Conservation (phyloP, 2,329 filamentous ascomycete genomes). For the Monosporascus sp. region DNA sequence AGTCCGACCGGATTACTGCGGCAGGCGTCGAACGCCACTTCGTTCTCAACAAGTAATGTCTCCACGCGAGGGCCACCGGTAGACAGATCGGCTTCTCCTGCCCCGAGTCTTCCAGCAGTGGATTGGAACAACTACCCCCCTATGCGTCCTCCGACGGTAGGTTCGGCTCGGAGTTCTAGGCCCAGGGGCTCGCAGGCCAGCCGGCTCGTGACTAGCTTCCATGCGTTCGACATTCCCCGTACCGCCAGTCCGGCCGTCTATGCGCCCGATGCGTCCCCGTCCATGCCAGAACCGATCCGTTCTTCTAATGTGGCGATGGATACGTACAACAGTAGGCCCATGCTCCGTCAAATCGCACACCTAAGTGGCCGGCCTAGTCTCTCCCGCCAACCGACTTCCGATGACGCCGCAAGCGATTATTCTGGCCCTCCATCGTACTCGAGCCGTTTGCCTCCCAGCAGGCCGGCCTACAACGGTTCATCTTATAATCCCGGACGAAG, state of each 20-base stretch:
- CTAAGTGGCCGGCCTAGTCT: slow-evolving; percentile 16
- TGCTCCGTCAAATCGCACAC: slow-evolving; percentile 16
- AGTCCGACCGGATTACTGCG: slow-evolving; percentile 52
- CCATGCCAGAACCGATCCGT: slow-evolving; percentile 29
- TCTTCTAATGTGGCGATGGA: slow-evolving; percentile 28
- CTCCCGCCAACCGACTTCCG: slow-evolving; percentile 10
- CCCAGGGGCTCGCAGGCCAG: slow-evolving; percentile 16
- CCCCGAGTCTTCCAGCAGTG: slow-evolving; percentile 30
- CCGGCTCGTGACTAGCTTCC: slow-evolving; percentile 16
- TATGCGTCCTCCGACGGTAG: slow-evolving; percentile 30
- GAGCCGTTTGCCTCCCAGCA: slow-evolving; percentile 12
- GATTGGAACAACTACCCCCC: slow-evolving; percentile 24
- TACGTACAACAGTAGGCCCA: slow-evolving; percentile 19
- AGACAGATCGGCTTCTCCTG: slow-evolving; percentile 32
- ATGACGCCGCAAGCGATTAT: slow-evolving; percentile 24
- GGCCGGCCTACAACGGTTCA: slow-evolving; percentile 18
- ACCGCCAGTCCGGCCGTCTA: slow-evolving; percentile 19
- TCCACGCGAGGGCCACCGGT: slow-evolving; percentile 61
- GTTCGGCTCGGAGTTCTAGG: slow-evolving; percentile 30
- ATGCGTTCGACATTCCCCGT: slow-evolving; percentile 14
- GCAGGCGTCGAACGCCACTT: slow-evolving; percentile 40
- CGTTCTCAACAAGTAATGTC: slow-evolving; percentile 55
- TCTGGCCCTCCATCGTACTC: slow-evolving; percentile 27
- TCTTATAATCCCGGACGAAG: slow-evolving; percentile 31
- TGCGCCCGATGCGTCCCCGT: slow-evolving; percentile 19